Conservation (phyloP, 352 stramenopile genomes). For the Blastocystis sp. region DNA sequence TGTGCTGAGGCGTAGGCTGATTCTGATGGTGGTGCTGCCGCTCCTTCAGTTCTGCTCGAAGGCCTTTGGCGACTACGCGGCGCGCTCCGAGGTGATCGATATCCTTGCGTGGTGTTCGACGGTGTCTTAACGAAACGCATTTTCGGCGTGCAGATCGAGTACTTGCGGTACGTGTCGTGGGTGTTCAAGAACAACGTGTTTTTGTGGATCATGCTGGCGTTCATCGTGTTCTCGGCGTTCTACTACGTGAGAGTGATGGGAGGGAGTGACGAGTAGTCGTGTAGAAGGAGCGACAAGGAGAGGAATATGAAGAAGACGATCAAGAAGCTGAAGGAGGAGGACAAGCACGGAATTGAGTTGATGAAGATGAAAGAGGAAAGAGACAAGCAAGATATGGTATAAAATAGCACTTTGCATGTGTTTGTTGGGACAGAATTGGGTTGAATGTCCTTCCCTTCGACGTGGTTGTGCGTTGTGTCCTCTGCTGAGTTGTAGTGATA, state of each 20-base stretch:
- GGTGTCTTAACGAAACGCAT: conserved; percentile 52
- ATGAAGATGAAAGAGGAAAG: conserved; percentile 59
- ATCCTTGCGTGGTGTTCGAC: conserved; percentile 25
- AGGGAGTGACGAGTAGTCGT: conserved; percentile 38
- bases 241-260: conserved; percentile 27
- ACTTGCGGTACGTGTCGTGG: conserved; percentile 57
- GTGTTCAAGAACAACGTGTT: conserved; percentile 72
- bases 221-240: conserved; percentile 59
- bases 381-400: conserved; percentile 36
- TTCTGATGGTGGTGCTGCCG: conserved; percentile 57
- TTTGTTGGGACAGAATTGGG: background rate
- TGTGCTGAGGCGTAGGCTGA: background rate
- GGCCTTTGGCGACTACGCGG: conserved; percentile 66
- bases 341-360: conserved; percentile 65
- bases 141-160: conserved; percentile 73
- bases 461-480: background rate
- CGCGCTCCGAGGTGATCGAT: conserved; percentile 65
- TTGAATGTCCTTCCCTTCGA: conserved; percentile 23
- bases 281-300: conserved; percentile 69
- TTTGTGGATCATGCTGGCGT: conserved; percentile 70
- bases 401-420: conserved; percentile 34
- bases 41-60: conserved; percentile 70
- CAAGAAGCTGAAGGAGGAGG: conserved; percentile 50
- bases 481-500: conserved; percentile 1
- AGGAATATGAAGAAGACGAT: conserved; percentile 74